A percentile compares a stretch with the other conserved stretches of the same genome.
These are phyloP conservation scores for Cyclospora cayetanensis DNA, from an alignment of 169 alveolate genomes.

Conservation along the genomic window DNA sequence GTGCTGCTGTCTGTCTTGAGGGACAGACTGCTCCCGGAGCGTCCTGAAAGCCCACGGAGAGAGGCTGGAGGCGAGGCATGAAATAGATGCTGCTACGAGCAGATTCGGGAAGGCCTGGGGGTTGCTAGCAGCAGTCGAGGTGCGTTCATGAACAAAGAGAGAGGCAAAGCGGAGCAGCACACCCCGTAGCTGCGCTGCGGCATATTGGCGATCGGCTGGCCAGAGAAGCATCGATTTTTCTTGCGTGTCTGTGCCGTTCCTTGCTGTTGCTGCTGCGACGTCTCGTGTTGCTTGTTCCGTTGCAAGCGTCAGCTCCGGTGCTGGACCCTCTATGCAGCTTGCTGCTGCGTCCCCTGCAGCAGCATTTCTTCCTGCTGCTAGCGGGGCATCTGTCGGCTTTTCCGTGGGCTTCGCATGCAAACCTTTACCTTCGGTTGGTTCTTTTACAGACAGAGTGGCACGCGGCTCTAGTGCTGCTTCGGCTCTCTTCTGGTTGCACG, in stretches of 20 bases:
- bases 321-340: not conserved
- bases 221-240: not conserved
- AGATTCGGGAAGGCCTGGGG: not conserved
- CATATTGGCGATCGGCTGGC: conserved; percentile 44
- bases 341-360: not conserved
- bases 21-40: not conserved
- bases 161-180: conserved; percentile 35
- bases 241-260: not conserved
- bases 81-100: conserved; percentile 47
- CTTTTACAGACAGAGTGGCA: too few species aligned
- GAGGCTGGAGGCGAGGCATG: not conserved
- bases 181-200: conserved; percentile 57
- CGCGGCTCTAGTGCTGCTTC: not conserved
- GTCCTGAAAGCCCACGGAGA: not conserved
- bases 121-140: not conserved
- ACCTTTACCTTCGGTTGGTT: too few species aligned
- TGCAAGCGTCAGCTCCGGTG: not conserved
- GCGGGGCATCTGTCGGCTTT: not conserved
- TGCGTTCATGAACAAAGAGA: not conserved
- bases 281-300: not conserved
- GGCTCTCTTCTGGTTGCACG: not conserved
- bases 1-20: not conserved
- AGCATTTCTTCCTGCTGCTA: not conserved
- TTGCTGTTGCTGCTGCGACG: not conserved
- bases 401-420: not conserved